Base-by-base conservation (phyloP, 176 grass and related monocot genomes). In the Saccharum officinarum region DNA sequence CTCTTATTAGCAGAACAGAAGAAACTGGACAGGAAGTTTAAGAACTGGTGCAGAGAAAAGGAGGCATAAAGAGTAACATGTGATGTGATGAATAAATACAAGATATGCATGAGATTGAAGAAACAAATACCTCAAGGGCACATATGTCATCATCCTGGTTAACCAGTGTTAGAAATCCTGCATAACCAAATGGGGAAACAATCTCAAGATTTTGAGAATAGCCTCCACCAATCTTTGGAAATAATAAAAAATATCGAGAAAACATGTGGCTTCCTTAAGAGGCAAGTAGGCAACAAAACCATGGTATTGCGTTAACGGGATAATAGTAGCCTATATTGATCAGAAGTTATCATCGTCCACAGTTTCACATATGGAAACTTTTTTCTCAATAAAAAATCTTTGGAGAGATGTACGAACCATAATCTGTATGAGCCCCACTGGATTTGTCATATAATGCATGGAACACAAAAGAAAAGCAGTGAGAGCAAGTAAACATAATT, bases 361-460 rank as follows among this genome's bases (percentile, higher is more conserved):
- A 39, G 2, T 70, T 81, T 34, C 22, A 18, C 8, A 73, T 17
- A 75, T 3, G 3, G 20, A 26, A 81, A 4, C 52, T 4, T 52
- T 5, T 16, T 80, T 54, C 10, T 15, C 23, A 67, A 70, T 16
- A 8, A 60, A 77, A 34, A 50, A 6, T 70, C 50, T 4, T 70
- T 1, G 28, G 71, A 26, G 17, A 88, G 6, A 78, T 37, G 76
- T 88, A 80, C 93, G 86, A 69, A 98, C 97, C 97, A 73, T 98
- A 98, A 85, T 98, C 97, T 37, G 97, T 98, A 65, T 98, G 97
- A 84, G 91, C 93, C 81, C 97, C 97, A 57, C 97, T 98, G 90
- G 33, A 91, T 91, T 83, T 31, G 14, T 82, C 55, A 38, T 59
- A 75, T 25, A 82, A 77, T n/a, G 10, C 60, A 83, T 41, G 59